Percentiles rank a stretch among this genome's conserved stretches.
phyloP scores from a whole-genome alignment of 2,329 filamentous ascomycete species.

The Penicillium fuscoglaucum region DNA sequence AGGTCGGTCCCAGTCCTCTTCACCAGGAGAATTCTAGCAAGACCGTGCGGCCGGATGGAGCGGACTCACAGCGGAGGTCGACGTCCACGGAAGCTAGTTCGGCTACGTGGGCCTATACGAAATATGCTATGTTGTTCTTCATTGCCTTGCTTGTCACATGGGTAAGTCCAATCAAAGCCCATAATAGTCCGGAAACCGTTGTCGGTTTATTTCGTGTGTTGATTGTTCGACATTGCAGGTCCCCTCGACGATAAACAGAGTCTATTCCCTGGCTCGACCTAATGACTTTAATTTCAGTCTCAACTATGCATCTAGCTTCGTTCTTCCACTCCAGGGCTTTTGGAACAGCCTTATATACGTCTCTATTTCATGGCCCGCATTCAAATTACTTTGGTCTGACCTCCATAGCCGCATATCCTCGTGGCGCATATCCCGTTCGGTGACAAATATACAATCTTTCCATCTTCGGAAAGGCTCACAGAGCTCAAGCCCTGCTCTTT shows the following conservation, averaged over 20 bases:
- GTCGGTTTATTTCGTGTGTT: not conserved
- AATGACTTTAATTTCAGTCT: conserved; percentile 57
- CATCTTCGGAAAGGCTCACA: not conserved
- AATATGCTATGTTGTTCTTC: conserved; percentile 44
- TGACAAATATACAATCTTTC: not conserved
- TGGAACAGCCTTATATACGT: conserved; percentile 82
- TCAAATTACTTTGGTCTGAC: conserved; percentile 40
- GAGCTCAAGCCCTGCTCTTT: not conserved
- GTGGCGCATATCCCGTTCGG: not conserved
- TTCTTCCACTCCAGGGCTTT: conserved; percentile 78
- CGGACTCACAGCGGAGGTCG: conserved; percentile 18
- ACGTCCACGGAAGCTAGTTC: conserved; percentile 33
- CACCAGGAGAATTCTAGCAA: conserved; percentile 1
- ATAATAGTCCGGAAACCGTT: not conserved
- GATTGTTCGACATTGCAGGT: conserved; percentile 39
- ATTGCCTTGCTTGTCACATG: conserved; percentile 46
- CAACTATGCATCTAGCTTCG: conserved; percentile 69
- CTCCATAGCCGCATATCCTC: conserved; percentile 2
- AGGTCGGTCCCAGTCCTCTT: not conserved
- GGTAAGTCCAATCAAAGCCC: conserved; percentile 19
- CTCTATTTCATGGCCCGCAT: conserved; percentile 66
- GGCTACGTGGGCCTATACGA: conserved; percentile 42
- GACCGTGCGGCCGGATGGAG: not conserved
- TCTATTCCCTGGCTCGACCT: conserved; percentile 66
- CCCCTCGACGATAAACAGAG: conserved; percentile 73